Conservation (phyloP, 202 grass and related monocot genomes). For the Setaria italica region DNA sequence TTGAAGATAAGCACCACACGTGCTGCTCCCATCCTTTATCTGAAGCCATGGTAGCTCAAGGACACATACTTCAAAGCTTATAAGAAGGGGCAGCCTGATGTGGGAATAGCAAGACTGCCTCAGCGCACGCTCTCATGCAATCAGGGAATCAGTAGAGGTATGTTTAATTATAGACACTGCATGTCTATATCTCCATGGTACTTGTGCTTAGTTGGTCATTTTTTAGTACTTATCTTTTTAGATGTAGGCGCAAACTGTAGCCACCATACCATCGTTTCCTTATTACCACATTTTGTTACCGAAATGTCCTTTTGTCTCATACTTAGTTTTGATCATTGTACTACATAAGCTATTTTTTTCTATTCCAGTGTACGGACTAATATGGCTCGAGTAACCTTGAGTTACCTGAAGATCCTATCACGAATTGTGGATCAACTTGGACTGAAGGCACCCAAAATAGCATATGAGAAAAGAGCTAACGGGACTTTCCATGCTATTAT, state of each 20-base stretch:
- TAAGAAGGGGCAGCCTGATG: not conserved
- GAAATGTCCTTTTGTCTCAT: not conserved
- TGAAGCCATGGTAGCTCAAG: too few relatives aligned
- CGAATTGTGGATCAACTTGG: not conserved
- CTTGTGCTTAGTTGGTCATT: not conserved
- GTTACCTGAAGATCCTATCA: not conserved
- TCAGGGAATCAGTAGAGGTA: not conserved
- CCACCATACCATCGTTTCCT: too few relatives aligned
- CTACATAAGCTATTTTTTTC: not conserved
- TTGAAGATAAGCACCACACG: too few relatives aligned
- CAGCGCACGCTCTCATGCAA: not conserved
- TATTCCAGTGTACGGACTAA: not conserved
- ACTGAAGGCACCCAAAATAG: not conserved
- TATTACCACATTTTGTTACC: too few relatives aligned
- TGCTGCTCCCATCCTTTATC: too few relatives aligned
- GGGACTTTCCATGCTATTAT: not conserved
- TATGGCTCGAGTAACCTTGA: not conserved
- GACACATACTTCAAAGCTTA: too few relatives aligned
- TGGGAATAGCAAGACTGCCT: not conserved
- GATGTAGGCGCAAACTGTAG: too few relatives aligned
- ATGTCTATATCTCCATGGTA: not conserved
- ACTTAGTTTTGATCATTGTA: too few relatives aligned
- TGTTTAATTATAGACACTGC: not conserved
- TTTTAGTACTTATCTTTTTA: too few relatives aligned
- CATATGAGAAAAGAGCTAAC: not conserved